Base-by-base conservation (phyloP, 257 asterid genomes). In the Echium plantagineum region DNA sequence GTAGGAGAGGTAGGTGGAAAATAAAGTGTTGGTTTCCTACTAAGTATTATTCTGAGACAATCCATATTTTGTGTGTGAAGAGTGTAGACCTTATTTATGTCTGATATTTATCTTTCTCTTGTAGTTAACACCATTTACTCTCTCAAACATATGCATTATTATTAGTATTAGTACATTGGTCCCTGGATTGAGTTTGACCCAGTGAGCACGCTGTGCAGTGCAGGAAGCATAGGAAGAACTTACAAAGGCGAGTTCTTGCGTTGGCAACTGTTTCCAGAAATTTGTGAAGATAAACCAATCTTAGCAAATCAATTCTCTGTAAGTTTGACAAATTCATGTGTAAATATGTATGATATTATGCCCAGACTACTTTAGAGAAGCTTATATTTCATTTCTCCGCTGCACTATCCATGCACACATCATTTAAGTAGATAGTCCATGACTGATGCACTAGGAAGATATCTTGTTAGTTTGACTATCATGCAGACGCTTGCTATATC, bases 211-310 rank as follows among this genome's bases (percentile, higher is more conserved):
- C 57, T 59, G 69, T 77, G 63, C 94, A 93, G 98, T 66, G 80
- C 94, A 72, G 98, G 98, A 75, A 93, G 98, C 86, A 89, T 93
- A 32, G 98, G 98, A 42, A 82, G 98, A 89, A 84, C 94, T 74
- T 79, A 71, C 81, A 89, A 78, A 76, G 98, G 98, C 19, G 98
- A 89, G 70, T 93, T 93, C 73, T 66, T 82, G 80, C 90, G 96
- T 21, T 84, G 90, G 94, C 97, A 89, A 70, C 62, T 93, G 70
- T 93, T 93, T 78, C 98, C 97, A 56, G 81, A 94, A 74, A 66
- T 71, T 67, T 89, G 95, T 71, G 98, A 93, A 75, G 95, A 93
- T 57, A 80, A 77, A 74, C 94, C 98, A 62, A 81, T 93, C 72
- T 55, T 84, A 63, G 89, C 94, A 61, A 75, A 93, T 81, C 98